phyloP scores from a whole-genome alignment of 2,329 filamentous ascomycete genomes.

The Cladophialophora chaetospira region DNA sequence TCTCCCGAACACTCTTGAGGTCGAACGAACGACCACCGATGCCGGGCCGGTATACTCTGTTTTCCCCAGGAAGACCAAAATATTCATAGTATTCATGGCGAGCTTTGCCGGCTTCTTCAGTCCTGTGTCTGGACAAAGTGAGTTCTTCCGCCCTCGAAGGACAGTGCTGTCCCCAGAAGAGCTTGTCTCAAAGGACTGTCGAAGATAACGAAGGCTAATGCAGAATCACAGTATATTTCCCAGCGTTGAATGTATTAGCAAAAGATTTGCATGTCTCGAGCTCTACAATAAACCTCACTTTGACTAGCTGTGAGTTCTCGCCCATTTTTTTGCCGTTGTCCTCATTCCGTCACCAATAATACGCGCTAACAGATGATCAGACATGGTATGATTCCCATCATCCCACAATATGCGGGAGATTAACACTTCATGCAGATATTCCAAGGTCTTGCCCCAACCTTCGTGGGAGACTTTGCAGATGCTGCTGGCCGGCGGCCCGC shows the following conservation, averaged over 20 bases:
- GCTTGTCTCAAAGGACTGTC: too few relatives aligned
- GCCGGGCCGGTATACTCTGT: slow-evolving; percentile 36
- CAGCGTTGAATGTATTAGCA: slow-evolving; percentile 46
- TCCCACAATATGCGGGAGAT: too few relatives aligned
- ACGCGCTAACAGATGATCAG: too few relatives aligned
- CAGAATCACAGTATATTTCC: too few relatives aligned
- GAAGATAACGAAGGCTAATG: too few relatives aligned
- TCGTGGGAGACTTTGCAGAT: slow-evolving; percentile 56
- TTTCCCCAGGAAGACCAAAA: slow-evolving; percentile 40
- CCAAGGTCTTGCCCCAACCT: slow-evolving; percentile 56
- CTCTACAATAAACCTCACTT: slow-evolving; percentile 36
- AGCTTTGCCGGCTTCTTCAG: slow-evolving; percentile 47
- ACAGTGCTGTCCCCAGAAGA: too few relatives aligned
- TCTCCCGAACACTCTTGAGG: slow-evolving; percentile 5
- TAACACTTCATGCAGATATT: slow-evolving; percentile 44
- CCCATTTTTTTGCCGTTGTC: too few relatives aligned
- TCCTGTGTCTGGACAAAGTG: slow-evolving; percentile 48
- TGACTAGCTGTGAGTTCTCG: too few relatives aligned
- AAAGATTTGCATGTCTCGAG: slow-evolving; percentile 40
- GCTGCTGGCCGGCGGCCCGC: slow-evolving; percentile 54
- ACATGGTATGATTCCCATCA: too few relatives aligned
- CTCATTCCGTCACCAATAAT: too few relatives aligned
- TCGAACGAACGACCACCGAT: slow-evolving; percentile 20
- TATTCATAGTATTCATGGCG: slow-evolving; percentile 44
- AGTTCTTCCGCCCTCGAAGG: too few relatives aligned